Percentiles rank a stretch among this genome's conserved stretches.
These are phyloP conservation scores for Neodidymelliopsis sp. DNA, from an alignment of 2,329 filamentous ascomycete species.

Conservation along the genomic window DNA sequence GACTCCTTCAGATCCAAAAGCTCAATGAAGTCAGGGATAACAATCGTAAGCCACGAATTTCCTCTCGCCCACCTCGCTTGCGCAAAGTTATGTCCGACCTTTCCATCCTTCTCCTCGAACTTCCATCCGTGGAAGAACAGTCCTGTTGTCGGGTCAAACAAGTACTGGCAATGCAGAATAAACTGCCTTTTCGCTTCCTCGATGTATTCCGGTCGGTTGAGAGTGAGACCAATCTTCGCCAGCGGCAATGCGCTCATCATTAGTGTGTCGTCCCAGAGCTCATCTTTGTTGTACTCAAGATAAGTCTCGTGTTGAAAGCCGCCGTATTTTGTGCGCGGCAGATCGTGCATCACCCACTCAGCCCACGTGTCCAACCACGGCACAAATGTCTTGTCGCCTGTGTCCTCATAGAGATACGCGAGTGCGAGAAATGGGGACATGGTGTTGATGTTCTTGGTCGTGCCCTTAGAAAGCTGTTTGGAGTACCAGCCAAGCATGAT, in stretches of 20 bases:
- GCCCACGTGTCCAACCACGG: constrained; percentile 84
- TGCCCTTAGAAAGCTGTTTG: constrained; percentile 72
- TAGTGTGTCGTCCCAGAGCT: constrained; percentile 85
- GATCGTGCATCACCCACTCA: constrained; percentile 81
- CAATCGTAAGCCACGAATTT: constrained; percentile 81
- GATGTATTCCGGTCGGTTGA: constrained; percentile 74
- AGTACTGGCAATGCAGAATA: constrained; percentile 78
- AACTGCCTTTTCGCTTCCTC: constrained; percentile 82
- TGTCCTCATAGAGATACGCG: constrained; percentile 80
- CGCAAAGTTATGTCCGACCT: constrained; percentile 63
- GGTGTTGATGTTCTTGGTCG: constrained; percentile 86
- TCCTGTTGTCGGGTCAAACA: constrained; percentile 74
- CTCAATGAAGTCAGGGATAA: constrained; percentile 83
- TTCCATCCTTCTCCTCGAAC: constrained; percentile 68
- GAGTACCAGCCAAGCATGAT: constrained; percentile 79
- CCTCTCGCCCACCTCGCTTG: constrained; percentile 64
- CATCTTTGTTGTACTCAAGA: constrained; percentile 71
- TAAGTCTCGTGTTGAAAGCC: constrained; percentile 81
- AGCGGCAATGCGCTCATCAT: constrained; percentile 88
- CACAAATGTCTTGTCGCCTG: constrained; percentile 70
- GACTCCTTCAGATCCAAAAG: constrained; percentile 66
- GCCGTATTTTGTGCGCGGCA: constrained; percentile 74
- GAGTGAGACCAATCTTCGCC: constrained; percentile 77
- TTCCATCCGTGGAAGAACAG: constrained; percentile 86
- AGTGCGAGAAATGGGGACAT: constrained; percentile 81